Percentiles rank a stretch among this genome's conserved stretches.
phyloP scores from a whole-genome alignment of 208 protist species.

The Tetramitus jugosus region DNA sequence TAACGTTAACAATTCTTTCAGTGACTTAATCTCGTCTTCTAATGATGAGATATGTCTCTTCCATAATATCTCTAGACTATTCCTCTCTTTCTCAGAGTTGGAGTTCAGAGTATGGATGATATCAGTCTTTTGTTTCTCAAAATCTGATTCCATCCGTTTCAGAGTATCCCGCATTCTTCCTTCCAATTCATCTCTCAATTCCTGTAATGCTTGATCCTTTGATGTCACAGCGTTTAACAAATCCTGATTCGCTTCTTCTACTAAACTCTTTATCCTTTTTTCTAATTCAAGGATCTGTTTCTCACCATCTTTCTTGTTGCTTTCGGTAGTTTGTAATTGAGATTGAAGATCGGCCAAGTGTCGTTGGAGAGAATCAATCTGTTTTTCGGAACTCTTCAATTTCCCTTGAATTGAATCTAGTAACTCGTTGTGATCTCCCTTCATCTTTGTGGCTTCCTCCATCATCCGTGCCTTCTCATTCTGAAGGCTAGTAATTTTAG shows the following conservation, averaged over 20 bases:
- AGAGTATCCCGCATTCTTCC: neutral
- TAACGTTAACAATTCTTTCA: too few relatives aligned
- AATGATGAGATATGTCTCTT: too few relatives aligned
- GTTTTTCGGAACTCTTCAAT: neutral
- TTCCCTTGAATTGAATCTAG: neutral
- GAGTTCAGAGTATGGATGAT: too few relatives aligned
- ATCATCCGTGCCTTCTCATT: neutral
- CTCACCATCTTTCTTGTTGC: neutral
- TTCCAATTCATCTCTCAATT: neutral
- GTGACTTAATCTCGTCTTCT: too few relatives aligned
- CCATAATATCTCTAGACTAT: too few relatives aligned
- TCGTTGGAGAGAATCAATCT: neutral
- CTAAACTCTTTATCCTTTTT: neutral
- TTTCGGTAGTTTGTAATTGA: neutral
- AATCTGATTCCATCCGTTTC: neutral
- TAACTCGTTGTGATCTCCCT: neutral
- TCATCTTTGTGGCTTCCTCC: neutral
- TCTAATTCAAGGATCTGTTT: neutral
- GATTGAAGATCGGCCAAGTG: neutral
- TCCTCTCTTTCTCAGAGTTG: too few relatives aligned
- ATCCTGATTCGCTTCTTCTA: neutral
- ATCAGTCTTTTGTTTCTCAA: too few relatives aligned
- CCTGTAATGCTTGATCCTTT: neutral
- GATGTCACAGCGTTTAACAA: neutral
- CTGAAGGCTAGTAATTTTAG: neutral